Evolutionary conservation across 768 basidiomycete genomes (phyloP), one percentile per base, ranked within the genome.

Genomic region (Lentinus tigrinus): DNA sequence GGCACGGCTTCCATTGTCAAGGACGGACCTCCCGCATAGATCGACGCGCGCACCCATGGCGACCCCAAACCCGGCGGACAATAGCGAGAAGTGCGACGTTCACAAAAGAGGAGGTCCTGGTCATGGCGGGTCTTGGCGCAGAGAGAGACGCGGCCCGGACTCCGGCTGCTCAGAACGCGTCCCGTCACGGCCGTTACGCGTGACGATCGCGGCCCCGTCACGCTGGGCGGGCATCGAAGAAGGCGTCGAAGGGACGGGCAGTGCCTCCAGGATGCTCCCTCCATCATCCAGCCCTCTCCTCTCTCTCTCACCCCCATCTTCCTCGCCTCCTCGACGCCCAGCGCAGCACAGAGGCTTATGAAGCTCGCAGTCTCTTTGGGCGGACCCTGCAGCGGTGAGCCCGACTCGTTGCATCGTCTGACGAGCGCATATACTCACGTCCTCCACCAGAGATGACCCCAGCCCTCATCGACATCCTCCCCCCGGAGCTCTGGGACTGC

Each of bases 401-500:
- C 13, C 24, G 3, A 26, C 21, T 24, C 8, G 16, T 48, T 4
- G 27, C 47, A 48, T 48, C 17, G 2, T 6, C 21, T 19, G 17
- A 21, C 47, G 16, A 3, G 16, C 47, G 27, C 47, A 48, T 34
- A 28, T 19, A 36, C 28, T 48, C 31, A 17, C 31, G 13, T 17
- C 47, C 28, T 19, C 34, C 10, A 31, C 49, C 24, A 48, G 13
- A 46, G 43, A 58, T 52, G 46, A 16, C 21, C 2, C 19, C 40
- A 23, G 21, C 24, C 0, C 60, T 34, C 10, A 21, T n/a, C n/a
- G n/a, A n/a, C n/a, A n/a, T 47, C 3, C 46, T 63, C 10, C 65
- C 65, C 9, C 47, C 57, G 8, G 65, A 67, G 36, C 46, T 67
- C 16, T 49, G n/a, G 19, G 63, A 65, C 49, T 39, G 47, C 14